Evolutionary conservation across 2,329 filamentous ascomycete genomes (phyloP).

Genomic region (Hymenoscyphus occultus): DNA sequence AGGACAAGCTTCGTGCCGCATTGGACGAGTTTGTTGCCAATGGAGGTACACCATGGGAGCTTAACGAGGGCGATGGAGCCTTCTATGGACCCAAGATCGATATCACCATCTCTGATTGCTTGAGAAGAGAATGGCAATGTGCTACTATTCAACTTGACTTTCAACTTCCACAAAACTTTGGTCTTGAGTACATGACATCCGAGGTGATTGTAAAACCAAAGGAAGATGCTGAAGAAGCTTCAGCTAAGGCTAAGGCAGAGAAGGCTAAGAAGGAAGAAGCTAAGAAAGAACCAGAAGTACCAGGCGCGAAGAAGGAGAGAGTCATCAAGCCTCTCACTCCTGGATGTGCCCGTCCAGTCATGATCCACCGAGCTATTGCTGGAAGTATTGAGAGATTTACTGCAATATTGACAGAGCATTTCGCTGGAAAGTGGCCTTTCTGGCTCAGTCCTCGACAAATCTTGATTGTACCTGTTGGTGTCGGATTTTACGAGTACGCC

Average conservation of each 20-base stretch:
- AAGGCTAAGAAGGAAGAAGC: constrained; percentile 43
- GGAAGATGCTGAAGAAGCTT: constrained; percentile 35
- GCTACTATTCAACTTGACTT: constrained; percentile 95
- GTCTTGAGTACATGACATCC: constrained; percentile 78
- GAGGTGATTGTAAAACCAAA: constrained; percentile 52
- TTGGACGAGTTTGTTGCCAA: constrained; percentile 69
- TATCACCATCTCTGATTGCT: constrained; percentile 85
- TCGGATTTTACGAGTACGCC: constrained; percentile 69
- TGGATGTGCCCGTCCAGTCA: constrained; percentile 76
- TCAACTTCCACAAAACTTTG: constrained; percentile 81
- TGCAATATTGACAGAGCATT: constrained; percentile 79
- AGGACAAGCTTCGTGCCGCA: constrained; percentile 74
- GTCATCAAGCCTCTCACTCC: constrained; percentile 54
- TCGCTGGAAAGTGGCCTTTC: constrained; percentile 85
- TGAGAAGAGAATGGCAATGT: constrained; percentile 82
- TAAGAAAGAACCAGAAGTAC: constrained; percentile 27
- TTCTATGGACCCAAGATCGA: constrained; percentile 99
- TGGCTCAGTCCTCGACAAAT: constrained; percentile 85
- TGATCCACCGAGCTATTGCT: constrained; percentile 80
- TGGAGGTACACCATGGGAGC: constrained; percentile 71
- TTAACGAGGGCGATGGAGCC: constrained; percentile 92
- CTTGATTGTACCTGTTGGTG: constrained; percentile 74
- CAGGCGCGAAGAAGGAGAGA: constrained; percentile 43
- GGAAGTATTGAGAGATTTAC: constrained; percentile 68
- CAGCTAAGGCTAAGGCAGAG: constrained; percentile 41